A percentile compares a stretch with the other conserved stretches of the same genome.
These are phyloP conservation scores for Abelmoschus esculentus DNA, from an alignment of 345 rosid species.

Conservation along the genomic window DNA sequence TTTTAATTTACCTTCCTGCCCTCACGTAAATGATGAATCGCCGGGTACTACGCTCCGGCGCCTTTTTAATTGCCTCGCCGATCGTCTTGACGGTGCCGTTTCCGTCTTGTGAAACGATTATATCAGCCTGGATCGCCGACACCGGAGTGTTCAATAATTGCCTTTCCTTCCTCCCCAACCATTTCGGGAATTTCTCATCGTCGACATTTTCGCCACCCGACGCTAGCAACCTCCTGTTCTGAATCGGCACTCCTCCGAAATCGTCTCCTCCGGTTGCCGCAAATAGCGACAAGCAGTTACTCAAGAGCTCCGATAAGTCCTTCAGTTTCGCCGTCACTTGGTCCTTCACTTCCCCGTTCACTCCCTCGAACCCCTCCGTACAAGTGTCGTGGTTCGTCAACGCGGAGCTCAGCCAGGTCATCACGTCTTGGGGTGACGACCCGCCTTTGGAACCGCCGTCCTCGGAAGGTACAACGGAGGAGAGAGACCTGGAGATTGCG, in stretches of 20 bases:
- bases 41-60: slow-evolving; percentile 57
- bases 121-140: slow-evolving; percentile 66
- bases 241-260: slow-evolving; percentile 79
- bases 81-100: slow-evolving; percentile 83
- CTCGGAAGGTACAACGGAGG: slow-evolving; percentile 29
- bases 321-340: slow-evolving; percentile 46
- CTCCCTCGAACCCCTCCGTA: slow-evolving; percentile 65
- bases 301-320: slow-evolving; percentile 82
- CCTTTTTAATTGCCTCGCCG: slow-evolving; percentile 80
- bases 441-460: slow-evolving; percentile 11
- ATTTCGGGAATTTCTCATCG: slow-evolving; percentile 37
- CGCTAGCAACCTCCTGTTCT: slow-evolving; percentile 56
- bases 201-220: slow-evolving; percentile 15
- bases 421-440: slow-evolving; percentile 47
- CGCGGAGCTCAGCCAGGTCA: slow-evolving; percentile 95
- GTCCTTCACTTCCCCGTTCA: slow-evolving; percentile 51
- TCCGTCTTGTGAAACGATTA: slow-evolving; percentile 75
- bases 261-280: slow-evolving; percentile 41
- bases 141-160: slow-evolving; percentile 45
- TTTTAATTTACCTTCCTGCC: slow-evolving; percentile 71
- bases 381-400: slow-evolving; percentile 95
- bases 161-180: slow-evolving; percentile 62
- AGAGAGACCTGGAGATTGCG: slow-evolving; percentile 64
- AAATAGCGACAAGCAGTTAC: slow-evolving; percentile 80
- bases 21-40: slow-evolving; percentile 73